Evolutionary conservation across 2,329 filamentous ascomycete genomes (phyloP).

Genomic region (Colletotrichum echinochloae): DNA sequence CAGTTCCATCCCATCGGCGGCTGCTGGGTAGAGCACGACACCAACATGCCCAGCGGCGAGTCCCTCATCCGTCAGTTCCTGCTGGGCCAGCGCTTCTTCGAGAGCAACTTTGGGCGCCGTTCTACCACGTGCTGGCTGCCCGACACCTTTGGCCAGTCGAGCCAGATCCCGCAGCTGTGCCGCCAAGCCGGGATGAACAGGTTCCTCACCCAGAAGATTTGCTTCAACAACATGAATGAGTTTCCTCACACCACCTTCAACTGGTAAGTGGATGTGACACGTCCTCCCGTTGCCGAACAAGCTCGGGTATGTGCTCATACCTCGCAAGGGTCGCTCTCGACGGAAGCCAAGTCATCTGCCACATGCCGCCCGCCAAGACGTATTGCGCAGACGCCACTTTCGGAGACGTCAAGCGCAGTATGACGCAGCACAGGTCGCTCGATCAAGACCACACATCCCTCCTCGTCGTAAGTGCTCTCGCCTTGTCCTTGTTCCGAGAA

Average conservation of each 20-base stretch:
- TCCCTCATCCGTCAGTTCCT: conserved; percentile 75
- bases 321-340: conserved; percentile 65
- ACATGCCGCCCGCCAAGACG: conserved; percentile 76
- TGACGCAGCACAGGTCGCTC: conserved; percentile 75
- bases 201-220: conserved; percentile 78
- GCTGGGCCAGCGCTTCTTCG: conserved; percentile 76
- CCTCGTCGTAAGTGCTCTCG: conserved; percentile 57
- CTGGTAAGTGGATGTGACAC: conserved; percentile 54
- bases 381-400: conserved; percentile 76
- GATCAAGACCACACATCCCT: conserved; percentile 74
- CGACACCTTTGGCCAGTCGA: conserved; percentile 77
- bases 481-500: no score
- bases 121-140: conserved; percentile 77
- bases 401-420: conserved; percentile 72
- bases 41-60: conserved; percentile 76
- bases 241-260: conserved; percentile 80
- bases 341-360: conserved; percentile 76
- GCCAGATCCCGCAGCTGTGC: conserved; percentile 74
- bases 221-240: conserved; percentile 81
- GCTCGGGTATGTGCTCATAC: background rate
- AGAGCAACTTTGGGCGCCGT: conserved; percentile 73
- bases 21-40: conserved; percentile 79
- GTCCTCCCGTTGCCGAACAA: no score
- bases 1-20: conserved; percentile 76
- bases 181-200: conserved; percentile 75